Conservation (phyloP, 2,329 filamentous ascomycete species). For the Biscogniauxia marginata region DNA sequence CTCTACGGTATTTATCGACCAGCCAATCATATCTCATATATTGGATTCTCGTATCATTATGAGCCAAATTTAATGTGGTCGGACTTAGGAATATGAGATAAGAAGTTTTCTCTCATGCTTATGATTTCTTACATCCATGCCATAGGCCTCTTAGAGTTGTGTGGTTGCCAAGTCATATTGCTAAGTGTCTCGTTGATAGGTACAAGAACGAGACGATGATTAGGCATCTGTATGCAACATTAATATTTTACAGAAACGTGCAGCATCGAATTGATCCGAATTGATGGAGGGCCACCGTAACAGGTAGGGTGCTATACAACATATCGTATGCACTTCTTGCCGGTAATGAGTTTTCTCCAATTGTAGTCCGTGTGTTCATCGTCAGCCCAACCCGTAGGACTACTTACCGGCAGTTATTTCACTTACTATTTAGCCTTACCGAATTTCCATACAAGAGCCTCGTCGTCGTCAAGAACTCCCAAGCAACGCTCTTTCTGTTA, state of each 20-base stretch:
- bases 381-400: neutral
- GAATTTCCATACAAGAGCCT: conserved; percentile 5
- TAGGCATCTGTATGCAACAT: neutral
- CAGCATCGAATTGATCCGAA: no score
- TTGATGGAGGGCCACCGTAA: no score
- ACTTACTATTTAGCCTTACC: neutral
- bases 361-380: neutral
- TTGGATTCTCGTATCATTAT: neutral
- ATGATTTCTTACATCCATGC: neutral
- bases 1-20: neutral
- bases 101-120: no score
- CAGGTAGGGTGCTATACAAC: no score
- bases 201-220: neutral
- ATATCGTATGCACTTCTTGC: neutral
- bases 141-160: neutral
- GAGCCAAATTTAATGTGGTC: no score
- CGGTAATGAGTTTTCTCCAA: neutral
- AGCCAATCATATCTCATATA: neutral
- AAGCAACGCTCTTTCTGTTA: neutral
- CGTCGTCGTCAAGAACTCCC: neutral
- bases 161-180: neutral
- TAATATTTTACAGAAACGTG: no score
- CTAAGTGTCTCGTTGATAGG: neutral
- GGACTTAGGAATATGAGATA: no score
- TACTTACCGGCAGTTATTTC: conserved; percentile 4